Evolutionary conservation across 2,329 filamentous ascomycete genomes (phyloP).

Genomic region (Clonostachys chloroleuca): DNA sequence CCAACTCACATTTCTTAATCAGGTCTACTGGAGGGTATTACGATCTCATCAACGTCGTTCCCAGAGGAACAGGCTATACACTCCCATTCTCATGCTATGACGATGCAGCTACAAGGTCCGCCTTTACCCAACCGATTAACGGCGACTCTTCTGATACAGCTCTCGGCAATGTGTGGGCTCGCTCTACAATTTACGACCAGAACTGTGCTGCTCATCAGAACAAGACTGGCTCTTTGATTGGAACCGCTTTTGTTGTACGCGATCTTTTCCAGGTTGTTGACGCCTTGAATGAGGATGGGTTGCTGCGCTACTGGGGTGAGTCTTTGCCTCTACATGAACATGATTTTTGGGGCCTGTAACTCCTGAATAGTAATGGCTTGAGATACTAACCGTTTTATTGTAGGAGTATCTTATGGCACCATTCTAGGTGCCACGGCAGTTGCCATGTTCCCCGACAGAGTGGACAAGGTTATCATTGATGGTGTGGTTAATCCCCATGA

Average conservation of each 20-base stretch:
- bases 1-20: background rate
- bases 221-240: constrained; percentile 25
- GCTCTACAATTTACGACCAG: constrained; percentile 8
- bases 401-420: constrained; percentile 34
- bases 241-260: constrained; percentile 35
- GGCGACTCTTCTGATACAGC: constrained; percentile 11
- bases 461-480: constrained; percentile 31
- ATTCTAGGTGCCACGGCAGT: constrained; percentile 28
- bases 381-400: background rate
- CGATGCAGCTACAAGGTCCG: background rate
- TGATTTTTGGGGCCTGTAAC: background rate
- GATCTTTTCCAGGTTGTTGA: constrained; percentile 40
- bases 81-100: constrained; percentile 16
- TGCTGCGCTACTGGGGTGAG: constrained; percentile 27
- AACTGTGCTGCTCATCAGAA: constrained; percentile 11
- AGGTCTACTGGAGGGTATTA: constrained; percentile 14
- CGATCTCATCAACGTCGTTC: constrained; percentile 17
- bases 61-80: constrained; percentile 16
- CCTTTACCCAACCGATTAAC: background rate
- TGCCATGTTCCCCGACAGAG: constrained; percentile 33
- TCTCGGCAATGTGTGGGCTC: constrained; percentile 13
- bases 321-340: background rate
- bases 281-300: constrained; percentile 27
- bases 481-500: constrained; percentile 23
- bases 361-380: background rate